A percentile compares a stretch with the other conserved stretches of the same genome.
phyloP scores from a whole-genome alignment of 169 alveolate species.

The Theileria annulata region DNA sequence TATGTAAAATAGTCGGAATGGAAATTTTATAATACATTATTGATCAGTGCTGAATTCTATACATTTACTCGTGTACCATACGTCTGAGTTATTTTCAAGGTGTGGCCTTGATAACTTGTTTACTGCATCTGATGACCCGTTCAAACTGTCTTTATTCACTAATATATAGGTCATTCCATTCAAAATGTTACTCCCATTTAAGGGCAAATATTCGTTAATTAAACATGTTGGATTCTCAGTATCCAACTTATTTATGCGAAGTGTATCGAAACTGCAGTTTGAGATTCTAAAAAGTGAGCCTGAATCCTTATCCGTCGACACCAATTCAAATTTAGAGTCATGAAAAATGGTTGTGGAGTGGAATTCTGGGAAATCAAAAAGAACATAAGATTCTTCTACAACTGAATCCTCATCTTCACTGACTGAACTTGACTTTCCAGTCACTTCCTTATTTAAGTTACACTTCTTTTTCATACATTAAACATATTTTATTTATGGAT shows the following conservation, averaged over 20 bases:
- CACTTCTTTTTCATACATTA: not conserved
- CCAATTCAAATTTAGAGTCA: slow-evolving; percentile 34
- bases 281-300: slow-evolving; percentile 25
- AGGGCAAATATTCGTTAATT: slow-evolving; percentile 43
- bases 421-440: not conserved
- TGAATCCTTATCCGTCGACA: slow-evolving; percentile 2
- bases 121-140: not conserved
- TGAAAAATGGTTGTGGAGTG: slow-evolving; percentile 54
- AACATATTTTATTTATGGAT: not conserved
- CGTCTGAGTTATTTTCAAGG: not conserved
- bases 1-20: not conserved
- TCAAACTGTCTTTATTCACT: slow-evolving; percentile 22
- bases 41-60: slow-evolving; percentile 35
- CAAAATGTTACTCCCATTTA: slow-evolving; percentile 33
- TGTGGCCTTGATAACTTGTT: not conserved
- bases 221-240: slow-evolving; percentile 38
- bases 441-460: not conserved
- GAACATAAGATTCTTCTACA: slow-evolving; percentile 49
- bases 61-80: slow-evolving; percentile 38
- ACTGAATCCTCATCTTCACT: slow-evolving; percentile 14
- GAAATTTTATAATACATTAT: not conserved
- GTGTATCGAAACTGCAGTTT: slow-evolving; percentile 37
- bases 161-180: slow-evolving; percentile 48
- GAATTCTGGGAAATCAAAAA: slow-evolving; percentile 63
- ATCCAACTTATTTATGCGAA: slow-evolving; percentile 25